Evolutionary conservation across 345 rosid species (phyloP).

Genomic region (Citrus medica): DNA sequence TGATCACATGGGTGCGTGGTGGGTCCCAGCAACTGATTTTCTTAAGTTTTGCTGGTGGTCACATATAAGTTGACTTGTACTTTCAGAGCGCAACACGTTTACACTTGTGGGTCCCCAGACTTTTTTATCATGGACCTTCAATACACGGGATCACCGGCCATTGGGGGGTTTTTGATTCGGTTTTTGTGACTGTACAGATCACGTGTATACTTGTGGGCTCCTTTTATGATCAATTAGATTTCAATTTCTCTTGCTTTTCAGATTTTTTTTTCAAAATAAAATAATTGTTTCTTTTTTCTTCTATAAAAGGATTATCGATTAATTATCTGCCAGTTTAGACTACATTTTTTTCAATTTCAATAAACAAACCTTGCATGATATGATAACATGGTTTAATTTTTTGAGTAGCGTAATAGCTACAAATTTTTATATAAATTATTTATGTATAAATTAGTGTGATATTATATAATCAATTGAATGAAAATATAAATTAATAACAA

Average conservation of each 20-base stretch:
- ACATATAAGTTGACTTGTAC: conserved; percentile 23
- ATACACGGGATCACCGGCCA: background rate
- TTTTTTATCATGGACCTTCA: background rate
- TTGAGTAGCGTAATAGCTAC: too few relatives aligned
- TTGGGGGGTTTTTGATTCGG: background rate
- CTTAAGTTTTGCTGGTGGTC: background rate
- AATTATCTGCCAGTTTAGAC: too few relatives aligned
- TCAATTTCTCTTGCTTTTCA: too few relatives aligned
- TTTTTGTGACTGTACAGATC: background rate
- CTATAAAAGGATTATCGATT: background rate
- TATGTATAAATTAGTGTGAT: too few relatives aligned
- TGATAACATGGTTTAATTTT: background rate
- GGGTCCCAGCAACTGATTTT: conserved; percentile 9
- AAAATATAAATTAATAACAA: too few relatives aligned
- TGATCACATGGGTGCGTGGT: conserved; percentile 19
- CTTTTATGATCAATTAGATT: too few relatives aligned
- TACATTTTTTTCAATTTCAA: background rate
- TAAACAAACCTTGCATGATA: background rate
- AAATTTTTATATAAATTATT: too few relatives aligned
- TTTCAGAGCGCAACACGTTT: background rate
- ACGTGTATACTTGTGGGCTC: background rate
- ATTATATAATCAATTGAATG: too few relatives aligned
- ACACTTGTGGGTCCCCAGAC: conserved; percentile 18
- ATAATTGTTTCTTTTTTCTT: background rate
- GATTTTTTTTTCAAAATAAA: too few relatives aligned